Percentiles rank a stretch among this genome's conserved stretches.
Evolutionary conservation across 352 stramenopile species (phyloP).

Genomic region (Pythium phragmitis): DNA sequence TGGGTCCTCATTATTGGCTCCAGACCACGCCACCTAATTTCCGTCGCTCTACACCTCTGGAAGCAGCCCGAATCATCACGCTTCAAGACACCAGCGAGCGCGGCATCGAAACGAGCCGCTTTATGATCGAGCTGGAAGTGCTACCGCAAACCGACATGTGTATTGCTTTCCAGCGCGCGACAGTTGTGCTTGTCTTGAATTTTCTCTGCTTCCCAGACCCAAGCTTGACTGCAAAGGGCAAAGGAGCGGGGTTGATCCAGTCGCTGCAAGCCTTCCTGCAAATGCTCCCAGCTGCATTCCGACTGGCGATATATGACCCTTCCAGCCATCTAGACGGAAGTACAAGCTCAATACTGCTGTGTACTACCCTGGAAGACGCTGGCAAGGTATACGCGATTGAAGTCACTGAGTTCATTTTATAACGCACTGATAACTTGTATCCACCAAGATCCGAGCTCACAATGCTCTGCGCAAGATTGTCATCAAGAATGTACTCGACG

Average conservation of each 20-base stretch:
- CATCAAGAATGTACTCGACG: neutral
- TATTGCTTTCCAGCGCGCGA: neutral
- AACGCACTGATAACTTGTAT: neutral
- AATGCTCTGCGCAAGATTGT: constrained; percentile 5
- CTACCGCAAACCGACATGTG: neutral
- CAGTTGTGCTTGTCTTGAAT: constrained; percentile 36
- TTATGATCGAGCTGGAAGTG: constrained; percentile 23
- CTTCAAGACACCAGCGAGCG: constrained; percentile 2
- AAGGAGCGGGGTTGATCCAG: constrained; percentile 4
- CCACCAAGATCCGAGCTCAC: constrained; percentile 1
- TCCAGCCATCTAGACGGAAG: neutral
- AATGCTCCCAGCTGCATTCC: constrained; percentile 7
- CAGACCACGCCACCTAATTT: constrained; percentile 12
- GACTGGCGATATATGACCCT: constrained; percentile 1
- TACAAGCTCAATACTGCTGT: neutral
- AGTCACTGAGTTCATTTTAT: neutral
- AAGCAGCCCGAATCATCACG: neutral
- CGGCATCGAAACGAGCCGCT: neutral
- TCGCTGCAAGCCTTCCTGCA: constrained; percentile 13
- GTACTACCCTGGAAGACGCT: neutral
- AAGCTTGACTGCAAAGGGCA: constrained; percentile 21
- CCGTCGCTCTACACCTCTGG: neutral
- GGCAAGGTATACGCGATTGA: neutral
- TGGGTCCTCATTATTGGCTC: constrained; percentile 1
- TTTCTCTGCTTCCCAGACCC: constrained; percentile 30